A percentile compares a stretch with the other conserved stretches of the same genome.
These are phyloP conservation scores for Chrysopogon serrulatus DNA, from an alignment of 176 grass and related monocot genomes.

Conservation along the genomic window DNA sequence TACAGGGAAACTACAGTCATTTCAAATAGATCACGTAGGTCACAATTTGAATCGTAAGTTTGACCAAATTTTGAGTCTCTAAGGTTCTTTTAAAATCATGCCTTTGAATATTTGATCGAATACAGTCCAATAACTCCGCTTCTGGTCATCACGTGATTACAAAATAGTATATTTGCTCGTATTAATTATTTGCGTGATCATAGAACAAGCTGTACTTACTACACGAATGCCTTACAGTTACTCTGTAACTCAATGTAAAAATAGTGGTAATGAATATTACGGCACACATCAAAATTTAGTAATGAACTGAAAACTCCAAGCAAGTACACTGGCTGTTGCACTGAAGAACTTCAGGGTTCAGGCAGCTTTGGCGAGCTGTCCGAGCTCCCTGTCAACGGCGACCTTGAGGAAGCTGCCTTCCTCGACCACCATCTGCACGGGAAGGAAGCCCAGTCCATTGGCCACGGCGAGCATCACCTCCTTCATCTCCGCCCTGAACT, in stretches of 20 bases:
- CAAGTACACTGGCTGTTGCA: neutral
- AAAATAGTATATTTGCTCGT: neutral
- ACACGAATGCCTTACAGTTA: too few species aligned
- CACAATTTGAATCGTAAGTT: too few species aligned
- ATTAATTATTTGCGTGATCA: neutral
- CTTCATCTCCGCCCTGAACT: conserved; percentile 48
- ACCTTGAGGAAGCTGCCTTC: neutral
- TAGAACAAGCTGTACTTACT: neutral
- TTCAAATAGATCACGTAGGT: too few species aligned
- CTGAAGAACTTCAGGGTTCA: neutral
- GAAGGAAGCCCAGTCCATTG: neutral
- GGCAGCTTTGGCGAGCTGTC: neutral
- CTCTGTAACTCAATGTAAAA: conserved; percentile 9
- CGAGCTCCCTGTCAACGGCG: neutral
- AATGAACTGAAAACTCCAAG: neutral
- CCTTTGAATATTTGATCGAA: too few species aligned
- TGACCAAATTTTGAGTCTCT: too few species aligned
- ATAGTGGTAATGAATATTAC: neutral
- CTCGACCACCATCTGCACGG: neutral
- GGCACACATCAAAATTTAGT: neutral
- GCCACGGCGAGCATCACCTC: conserved; percentile 45
- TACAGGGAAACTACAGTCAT: too few species aligned
- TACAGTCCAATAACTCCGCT: too few species aligned
- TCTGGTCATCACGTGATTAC: too few species aligned
- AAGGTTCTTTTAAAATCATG: too few species aligned